Percentiles rank a stretch among this genome's conserved stretches.
Evolutionary conservation across 768 basidiomycete genomes (phyloP).

Genomic region (Panus rudis): DNA sequence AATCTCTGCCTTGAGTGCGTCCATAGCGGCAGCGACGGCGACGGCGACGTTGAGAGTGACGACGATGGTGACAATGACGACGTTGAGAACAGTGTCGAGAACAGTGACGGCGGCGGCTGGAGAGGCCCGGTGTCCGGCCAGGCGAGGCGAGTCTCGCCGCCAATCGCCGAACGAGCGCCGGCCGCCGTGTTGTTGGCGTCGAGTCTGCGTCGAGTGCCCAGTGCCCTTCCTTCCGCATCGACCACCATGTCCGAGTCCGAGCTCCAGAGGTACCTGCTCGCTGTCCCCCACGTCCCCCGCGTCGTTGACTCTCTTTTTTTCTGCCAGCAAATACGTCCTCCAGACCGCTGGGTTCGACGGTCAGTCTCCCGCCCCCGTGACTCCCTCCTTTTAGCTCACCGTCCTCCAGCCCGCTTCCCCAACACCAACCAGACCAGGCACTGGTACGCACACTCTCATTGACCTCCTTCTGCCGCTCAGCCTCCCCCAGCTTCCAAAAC

Average conservation of each 20-base stretch:
- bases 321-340: slow-evolving; percentile 71
- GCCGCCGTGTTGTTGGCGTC: slow-evolving; percentile 23
- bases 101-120: neutral
- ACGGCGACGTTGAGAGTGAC: neutral
- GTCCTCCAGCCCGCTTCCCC: slow-evolving; percentile 69
- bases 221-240: slow-evolving; percentile 3
- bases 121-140: too few relatives aligned
- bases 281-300: neutral
- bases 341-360: slow-evolving; percentile 96
- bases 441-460: slow-evolving; percentile 51
- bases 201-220: slow-evolving; percentile 1
- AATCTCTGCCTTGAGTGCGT: slow-evolving; percentile 86
- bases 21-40: slow-evolving; percentile 65
- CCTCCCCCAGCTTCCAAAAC: slow-evolving; percentile 73
- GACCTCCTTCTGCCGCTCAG: neutral
- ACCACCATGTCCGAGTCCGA: slow-evolving; percentile 56
- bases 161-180: slow-evolving; percentile 5
- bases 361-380: slow-evolving; percentile 24
- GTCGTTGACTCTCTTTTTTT: neutral
- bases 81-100: neutral
- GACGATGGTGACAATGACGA: neutral
- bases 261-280: slow-evolving; percentile 41
- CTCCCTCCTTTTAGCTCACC: slow-evolving; percentile 6
- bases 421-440: slow-evolving; percentile 94
- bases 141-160: slow-evolving; percentile 5